phyloP scores from a whole-genome alignment of 164 flowering plant genomes.

The Dillenia suffruticosa region DNA sequence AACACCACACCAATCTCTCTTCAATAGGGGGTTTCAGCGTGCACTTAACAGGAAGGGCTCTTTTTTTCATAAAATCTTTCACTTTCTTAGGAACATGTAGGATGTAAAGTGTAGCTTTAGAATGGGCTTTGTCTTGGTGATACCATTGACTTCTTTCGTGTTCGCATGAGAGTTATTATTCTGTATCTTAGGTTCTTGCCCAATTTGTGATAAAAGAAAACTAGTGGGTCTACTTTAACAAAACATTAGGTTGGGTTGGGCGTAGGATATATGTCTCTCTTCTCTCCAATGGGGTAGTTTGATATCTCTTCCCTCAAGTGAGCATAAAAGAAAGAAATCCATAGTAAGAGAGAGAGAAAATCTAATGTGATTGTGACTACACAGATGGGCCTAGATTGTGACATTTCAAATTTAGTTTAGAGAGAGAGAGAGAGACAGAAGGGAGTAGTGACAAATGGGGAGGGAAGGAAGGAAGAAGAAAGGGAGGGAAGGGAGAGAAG shows the following conservation, averaged over 20 bases:
- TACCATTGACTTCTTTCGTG: not conserved
- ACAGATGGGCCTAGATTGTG: conserved; percentile 35
- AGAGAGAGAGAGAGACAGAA: conserved; percentile 7
- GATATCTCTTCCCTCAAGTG: not conserved
- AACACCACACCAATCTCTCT: no score
- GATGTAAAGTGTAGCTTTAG: not conserved
- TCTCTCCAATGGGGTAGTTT: no score
- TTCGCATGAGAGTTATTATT: not conserved
- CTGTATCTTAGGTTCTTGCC: conserved; percentile 10
- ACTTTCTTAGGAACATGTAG: no score
- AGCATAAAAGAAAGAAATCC: conserved; percentile 1
- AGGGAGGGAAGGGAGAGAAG: conserved; percentile 1
- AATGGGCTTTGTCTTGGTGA: not conserved
- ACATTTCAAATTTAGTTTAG: conserved; percentile 20
- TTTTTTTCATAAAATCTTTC: no score
- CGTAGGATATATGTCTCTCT: no score
- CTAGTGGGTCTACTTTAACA: not conserved
- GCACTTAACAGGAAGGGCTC: no score
- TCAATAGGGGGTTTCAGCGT: no score
- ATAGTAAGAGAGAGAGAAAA: conserved; percentile 6
- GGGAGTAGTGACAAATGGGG: not conserved
- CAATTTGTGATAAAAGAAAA: conserved; percentile 10
- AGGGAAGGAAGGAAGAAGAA: not conserved
- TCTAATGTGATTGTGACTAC: conserved; percentile 36
- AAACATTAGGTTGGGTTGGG: no score